phyloP scores from a whole-genome alignment of 208 protist species.

The Balamuthia mandrillaris region DNA sequence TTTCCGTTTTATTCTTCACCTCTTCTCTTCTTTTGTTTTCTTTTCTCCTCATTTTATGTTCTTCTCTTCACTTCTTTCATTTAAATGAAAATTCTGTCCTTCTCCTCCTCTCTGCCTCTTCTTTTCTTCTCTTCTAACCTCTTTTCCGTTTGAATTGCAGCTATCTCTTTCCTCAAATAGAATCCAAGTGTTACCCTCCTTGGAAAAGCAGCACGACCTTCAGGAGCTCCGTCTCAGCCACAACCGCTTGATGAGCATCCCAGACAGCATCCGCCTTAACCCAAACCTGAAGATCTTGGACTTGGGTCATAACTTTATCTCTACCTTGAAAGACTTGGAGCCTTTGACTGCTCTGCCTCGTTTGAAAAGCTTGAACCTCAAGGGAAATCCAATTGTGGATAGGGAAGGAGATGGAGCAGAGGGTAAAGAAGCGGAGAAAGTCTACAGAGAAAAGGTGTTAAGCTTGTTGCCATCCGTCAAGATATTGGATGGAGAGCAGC shows the following conservation, averaged over 20 bases:
- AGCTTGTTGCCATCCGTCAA: background rate
- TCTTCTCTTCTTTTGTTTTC: no score
- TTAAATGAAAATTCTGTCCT: no score
- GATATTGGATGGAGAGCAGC: conserved; percentile 21
- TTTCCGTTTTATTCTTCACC: no score
- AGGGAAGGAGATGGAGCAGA: background rate
- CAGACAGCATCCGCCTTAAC: conserved; percentile 46
- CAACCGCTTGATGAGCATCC: conserved; percentile 52
- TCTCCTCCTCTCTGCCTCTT: no score
- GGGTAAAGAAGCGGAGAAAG: background rate
- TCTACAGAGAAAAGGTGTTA: background rate
- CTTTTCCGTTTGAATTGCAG: background rate
- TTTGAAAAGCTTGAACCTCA: conserved; percentile 43
- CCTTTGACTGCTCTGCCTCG: background rate
- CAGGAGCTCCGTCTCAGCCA: conserved; percentile 57
- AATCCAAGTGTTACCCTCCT: conserved; percentile 39
- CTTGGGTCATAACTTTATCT: conserved; percentile 49
- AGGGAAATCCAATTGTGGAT: conserved; percentile 36
- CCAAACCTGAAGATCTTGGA: conserved; percentile 39
- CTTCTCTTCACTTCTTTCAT: no score
- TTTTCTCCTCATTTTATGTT: no score
- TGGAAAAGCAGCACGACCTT: conserved; percentile 45
- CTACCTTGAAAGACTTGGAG: background rate
- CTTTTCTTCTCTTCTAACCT: no score
- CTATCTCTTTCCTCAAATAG: conserved; percentile 53